phyloP scores from a whole-genome alignment of 129 eudicot genomes.

The Centaurea solstitialis region DNA sequence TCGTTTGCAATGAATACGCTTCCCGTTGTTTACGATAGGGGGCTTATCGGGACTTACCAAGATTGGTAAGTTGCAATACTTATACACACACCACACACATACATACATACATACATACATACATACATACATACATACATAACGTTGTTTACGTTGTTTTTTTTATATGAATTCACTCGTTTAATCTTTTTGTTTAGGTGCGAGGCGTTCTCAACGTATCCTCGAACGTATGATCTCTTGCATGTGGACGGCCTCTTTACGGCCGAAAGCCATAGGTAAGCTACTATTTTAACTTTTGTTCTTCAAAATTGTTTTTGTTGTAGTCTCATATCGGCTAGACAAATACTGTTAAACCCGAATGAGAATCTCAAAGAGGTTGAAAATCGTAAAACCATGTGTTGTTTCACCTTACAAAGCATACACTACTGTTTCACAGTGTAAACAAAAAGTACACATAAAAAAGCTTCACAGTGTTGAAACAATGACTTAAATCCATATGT shows the following conservation, averaged over 20 bases:
- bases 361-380: background rate
- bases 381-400: background rate
- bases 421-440: background rate
- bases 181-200: conserved; percentile 54
- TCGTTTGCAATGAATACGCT: conserved; percentile 87
- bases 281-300: background rate
- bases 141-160: background rate
- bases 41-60: conserved; percentile 88
- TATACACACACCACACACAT: too few relatives aligned
- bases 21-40: conserved; percentile 85
- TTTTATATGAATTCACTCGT: background rate
- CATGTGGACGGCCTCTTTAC: conserved; percentile 93
- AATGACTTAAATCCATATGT: background rate
- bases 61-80: conserved; percentile 70
- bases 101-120: too few relatives aligned
- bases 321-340: background rate
- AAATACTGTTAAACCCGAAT: background rate
- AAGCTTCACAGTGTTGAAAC: too few relatives aligned
- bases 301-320: background rate
- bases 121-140: too few relatives aligned
- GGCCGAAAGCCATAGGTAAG: conserved; percentile 95
- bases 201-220: conserved; percentile 98
- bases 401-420: background rate
- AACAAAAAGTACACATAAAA: too few relatives aligned
- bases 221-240: conserved; percentile 95